Evolutionary conservation across 148 eudicot genomes (phyloP), one percentile per base, ranked within the genome.

Genomic region (Selenicereus undatus): DNA sequence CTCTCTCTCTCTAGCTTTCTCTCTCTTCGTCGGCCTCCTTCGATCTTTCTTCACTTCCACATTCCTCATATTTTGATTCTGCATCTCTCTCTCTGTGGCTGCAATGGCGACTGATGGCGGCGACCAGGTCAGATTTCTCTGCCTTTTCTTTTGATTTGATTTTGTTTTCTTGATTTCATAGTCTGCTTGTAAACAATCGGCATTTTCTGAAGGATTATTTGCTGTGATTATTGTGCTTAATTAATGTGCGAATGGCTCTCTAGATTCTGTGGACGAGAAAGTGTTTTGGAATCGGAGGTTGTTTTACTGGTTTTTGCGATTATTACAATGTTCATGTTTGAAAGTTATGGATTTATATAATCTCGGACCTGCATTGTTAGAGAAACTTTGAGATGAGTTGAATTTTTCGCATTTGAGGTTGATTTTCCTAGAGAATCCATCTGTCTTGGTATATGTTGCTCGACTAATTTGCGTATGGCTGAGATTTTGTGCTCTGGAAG

Each of bases 111-210:
- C 84, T 72, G 74, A 85, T 83, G 76, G 86, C 8, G 79, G 74
- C 76, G 86, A 87, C n/a, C 86, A 92, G 91, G 96, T 90, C 62
- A 85, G 90, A 7, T 74, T 85, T 84, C 32, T 18, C 14, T 66
- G 30, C 6, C 1, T 64, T n/a, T 26, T n/a, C 43, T 8, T n/a
- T 32, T 32, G 32, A 32, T 32, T 32, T 32, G 2, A 32, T 32
- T 22, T 17, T 14, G 62, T 56, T 17, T 56, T 12, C 2, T 32
- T 54, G 62, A 20, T 16, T 56, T 56, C 18, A 56, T 56, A 56
- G 18, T n/a, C 27, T n/a, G 68, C 27, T 64, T n/a, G 11, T 27
- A 66, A 24, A 20, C 68, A 62, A 62, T 62, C 68, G 29, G 26
- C 68, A 62, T 22, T 22, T 62, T 62, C 22, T 56, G 22, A 6